Evolutionary conservation across 495 filamentous ascomycete genomes (phyloP).

Genomic region (Trypethelium eluteriae): DNA sequence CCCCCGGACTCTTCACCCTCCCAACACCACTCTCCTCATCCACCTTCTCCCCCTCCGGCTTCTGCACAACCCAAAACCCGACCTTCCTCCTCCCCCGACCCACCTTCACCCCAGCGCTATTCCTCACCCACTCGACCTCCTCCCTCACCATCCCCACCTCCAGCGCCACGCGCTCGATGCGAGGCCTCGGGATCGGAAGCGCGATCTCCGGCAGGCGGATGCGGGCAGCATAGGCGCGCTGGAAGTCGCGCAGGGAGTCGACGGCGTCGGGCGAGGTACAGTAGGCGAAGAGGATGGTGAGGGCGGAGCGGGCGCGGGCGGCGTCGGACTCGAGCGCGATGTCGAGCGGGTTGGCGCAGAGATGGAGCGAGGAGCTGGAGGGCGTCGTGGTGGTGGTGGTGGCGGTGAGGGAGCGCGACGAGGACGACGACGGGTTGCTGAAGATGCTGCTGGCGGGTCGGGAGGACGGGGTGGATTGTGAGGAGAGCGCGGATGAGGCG

Average conservation of each 20-base stretch:
- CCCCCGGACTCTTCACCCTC: background rate
- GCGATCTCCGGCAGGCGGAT: background rate
- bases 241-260: slow-evolving; percentile 5
- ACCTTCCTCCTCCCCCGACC: background rate
- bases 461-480: background rate
- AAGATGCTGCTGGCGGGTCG: background rate
- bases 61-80: background rate
- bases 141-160: slow-evolving; percentile 11
- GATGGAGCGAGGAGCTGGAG: background rate
- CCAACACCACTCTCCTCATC: background rate
- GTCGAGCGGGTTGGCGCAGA: background rate
- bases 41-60: background rate
- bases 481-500: background rate
- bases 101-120: background rate
- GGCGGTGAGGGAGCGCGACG: background rate
- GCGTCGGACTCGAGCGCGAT: background rate
- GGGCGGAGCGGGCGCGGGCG: background rate
- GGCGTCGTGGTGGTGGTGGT: background rate
- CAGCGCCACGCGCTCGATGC: slow-evolving; percentile 2
- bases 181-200: background rate
- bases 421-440: background rate
- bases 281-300: slow-evolving; percentile 8
- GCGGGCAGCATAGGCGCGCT: background rate
- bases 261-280: slow-evolving; percentile 8
- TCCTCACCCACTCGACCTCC: slow-evolving; percentile 5